Conservation (phyloP, 2,329 filamentous ascomycete genomes). For the Karstenula rhodostoma region DNA sequence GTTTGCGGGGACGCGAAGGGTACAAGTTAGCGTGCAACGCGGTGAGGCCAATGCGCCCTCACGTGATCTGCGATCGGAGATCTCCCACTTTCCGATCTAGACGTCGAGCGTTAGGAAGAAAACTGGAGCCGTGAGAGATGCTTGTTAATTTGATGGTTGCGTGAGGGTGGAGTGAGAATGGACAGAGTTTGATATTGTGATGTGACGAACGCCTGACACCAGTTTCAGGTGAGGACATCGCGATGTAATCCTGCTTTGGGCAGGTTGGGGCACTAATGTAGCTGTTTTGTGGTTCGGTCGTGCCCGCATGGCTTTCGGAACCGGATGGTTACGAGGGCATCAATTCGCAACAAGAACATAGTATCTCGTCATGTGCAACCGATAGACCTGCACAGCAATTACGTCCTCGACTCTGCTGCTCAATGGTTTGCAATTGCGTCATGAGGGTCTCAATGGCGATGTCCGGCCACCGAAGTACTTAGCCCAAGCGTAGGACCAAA, state of each 20-base stretch:
- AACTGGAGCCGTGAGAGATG: constrained; percentile 5
- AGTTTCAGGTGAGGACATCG: not conserved
- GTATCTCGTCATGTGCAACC: not conserved
- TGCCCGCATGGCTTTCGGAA: not conserved
- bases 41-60: constrained; percentile 10
- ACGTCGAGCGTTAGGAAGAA: constrained; percentile 2
- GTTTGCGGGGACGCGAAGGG: constrained; percentile 16
- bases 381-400: not conserved
- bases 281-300: not conserved
- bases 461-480: not conserved
- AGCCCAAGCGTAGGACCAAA: not conserved
- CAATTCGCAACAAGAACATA: not conserved
- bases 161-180: not conserved
- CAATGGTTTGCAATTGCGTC: not conserved
- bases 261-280: not conserved
- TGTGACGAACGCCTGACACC: not conserved
- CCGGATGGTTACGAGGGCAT: not conserved
- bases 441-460: not conserved
- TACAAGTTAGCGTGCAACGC: constrained; percentile 5
- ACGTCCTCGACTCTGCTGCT: not conserved
- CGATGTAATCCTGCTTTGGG: not conserved
- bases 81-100: not conserved
- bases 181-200: not conserved
- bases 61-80: constrained; percentile 17
- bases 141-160: not conserved